Base-by-base conservation (phyloP, 495 filamentous ascomycete genomes). In the Lichina pygmaea region DNA sequence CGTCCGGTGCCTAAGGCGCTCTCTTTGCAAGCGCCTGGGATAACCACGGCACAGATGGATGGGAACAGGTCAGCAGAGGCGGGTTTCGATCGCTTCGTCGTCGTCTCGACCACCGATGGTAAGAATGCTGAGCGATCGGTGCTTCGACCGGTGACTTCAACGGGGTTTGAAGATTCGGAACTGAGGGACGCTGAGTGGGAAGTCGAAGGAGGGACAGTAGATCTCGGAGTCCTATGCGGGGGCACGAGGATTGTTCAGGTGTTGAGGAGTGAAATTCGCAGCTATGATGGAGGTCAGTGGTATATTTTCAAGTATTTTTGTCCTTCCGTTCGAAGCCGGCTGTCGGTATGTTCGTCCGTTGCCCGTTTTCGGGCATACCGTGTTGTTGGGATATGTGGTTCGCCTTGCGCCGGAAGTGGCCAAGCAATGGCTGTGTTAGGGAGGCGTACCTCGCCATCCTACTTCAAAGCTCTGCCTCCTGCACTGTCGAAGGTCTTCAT, bases 181-280 rank as follows among this genome's bases (percentile, higher is more conserved):
- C 60, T 77, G 2, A 63, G 60, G 1, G 75, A 68, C 17, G 76
- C 82, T 0, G 89, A 95, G 44, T 93, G 94, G 56, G 91, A 95
- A 48, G 86, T 86, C 51, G 78, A 73, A 44, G 84, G 83, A 34
- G 66, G 72, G 36, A 92, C 86, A 0, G 63, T 95, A 46, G 78
- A 92, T 48, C 75, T 85, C 31, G 78, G 79, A 33, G 73, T 73
- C 7, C 68, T 94, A 49, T 78, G 77, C 8, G 69, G 67, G 42
- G 73, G 73, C 34, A 78, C 66, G 47, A 71, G 81, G 43, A 72
- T 95, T 42, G 72, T 94, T 11, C 89, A 94, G 54, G 73, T 93
- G 12, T 63, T 91, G 34, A 76, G 71, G 49, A 78, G 72, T 32
- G 85, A 94, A 51, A 72, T 97, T 11, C 67, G 85, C 41, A 81